phyloP scores from a whole-genome alignment of 176 grass and related monocot genomes.

The Hordeum vulgare region MorexV3_pseudomolecules_assembly NC_058523.1:550448891-550449390 shows the following conservation, averaged over 20 bases:
- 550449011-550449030: no score
- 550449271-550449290: not conserved
- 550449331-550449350: not conserved
- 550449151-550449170: not conserved
- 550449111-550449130: not conserved
- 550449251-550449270: not conserved
- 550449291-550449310: not conserved
- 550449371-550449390: not conserved
- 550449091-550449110: not conserved
- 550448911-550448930: no score
- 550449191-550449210: not conserved
- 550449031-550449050: not conserved
- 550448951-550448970: no score
- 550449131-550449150: no score
- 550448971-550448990: no score
- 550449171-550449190: not conserved
- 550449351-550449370: no score
- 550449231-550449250: not conserved
- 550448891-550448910: no score
- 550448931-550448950: no score
- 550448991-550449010: no score
- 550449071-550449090: not conserved
- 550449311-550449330: not conserved
- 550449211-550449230: not conserved
- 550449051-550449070: not conserved